These are phyloP conservation scores for Rhodamnia argentea DNA, from an alignment of 345 rosid genomes.

Conservation along the genomic window DNA sequence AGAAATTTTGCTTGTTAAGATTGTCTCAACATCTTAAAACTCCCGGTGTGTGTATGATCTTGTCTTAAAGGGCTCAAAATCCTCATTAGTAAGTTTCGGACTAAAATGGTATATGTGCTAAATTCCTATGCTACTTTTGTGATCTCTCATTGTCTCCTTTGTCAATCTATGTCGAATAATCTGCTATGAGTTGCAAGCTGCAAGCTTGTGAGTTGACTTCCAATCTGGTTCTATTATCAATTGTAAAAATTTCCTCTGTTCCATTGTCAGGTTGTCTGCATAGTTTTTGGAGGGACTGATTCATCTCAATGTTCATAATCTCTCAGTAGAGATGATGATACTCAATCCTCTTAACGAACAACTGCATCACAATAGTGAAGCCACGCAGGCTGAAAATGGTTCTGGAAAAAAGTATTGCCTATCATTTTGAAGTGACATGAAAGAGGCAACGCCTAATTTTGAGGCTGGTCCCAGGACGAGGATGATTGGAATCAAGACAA, in stretches of 20 bases:
- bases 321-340: neutral
- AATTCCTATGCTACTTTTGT: neutral
- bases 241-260: neutral
- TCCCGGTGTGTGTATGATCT: neutral
- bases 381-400: neutral
- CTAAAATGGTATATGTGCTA: neutral
- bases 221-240: neutral
- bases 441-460: neutral
- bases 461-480: neutral
- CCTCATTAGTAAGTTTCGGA: neutral
- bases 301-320: neutral
- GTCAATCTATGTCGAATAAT: neutral
- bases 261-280: neutral
- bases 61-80: neutral
- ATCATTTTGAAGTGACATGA: neutral
- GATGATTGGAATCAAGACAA: neutral
- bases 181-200: neutral
- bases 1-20: neutral
- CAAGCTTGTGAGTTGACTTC: neutral
- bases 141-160: neutral
- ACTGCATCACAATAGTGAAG: neutral
- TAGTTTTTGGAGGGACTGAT: neutral
- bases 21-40: neutral
- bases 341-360: neutral
- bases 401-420: neutral